Percentiles rank a stretch among this genome's conserved stretches.
These are phyloP conservation scores for Taiozyma sp. DNA, from an alignment of 1,139 yeast genomes.

Conservation along the genomic window DNA sequence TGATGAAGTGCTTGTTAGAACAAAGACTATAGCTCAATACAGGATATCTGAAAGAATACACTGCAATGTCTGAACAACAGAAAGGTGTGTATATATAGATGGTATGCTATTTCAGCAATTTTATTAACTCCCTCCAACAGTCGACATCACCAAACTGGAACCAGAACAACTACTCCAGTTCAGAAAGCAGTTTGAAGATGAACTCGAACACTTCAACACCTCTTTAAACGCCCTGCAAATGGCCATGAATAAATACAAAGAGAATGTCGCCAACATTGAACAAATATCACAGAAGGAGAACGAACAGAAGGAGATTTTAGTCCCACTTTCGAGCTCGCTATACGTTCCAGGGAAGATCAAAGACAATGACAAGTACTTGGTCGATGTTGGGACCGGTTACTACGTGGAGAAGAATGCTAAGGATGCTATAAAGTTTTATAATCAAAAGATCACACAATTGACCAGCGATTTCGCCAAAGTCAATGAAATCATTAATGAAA, in stretches of 20 bases:
- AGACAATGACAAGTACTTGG: conserved; percentile 67
- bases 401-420: conserved; percentile 73
- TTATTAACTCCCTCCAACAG: conserved; percentile 11
- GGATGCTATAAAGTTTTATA: conserved; percentile 72
- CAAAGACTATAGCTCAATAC: too few relatives aligned
- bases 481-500: conserved; percentile 67
- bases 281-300: conserved; percentile 44
- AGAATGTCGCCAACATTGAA: conserved; percentile 71
- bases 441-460: conserved; percentile 67
- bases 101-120: neutral
- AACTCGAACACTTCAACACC: conserved; percentile 77
- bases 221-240: conserved; percentile 81
- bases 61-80: neutral
- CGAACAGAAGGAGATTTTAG: conserved; percentile 51
- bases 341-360: conserved; percentile 81
- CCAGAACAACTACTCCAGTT: conserved; percentile 85
- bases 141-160: conserved; percentile 64
- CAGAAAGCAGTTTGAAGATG: conserved; percentile 81
- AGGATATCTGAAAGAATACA: neutral
- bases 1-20: neutral
- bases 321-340: conserved; percentile 85
- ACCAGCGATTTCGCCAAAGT: conserved; percentile 71
- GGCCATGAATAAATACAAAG: conserved; percentile 79
- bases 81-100: neutral
- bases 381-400: conserved; percentile 96